Evolutionary conservation across 495 filamentous ascomycete species (phyloP).

Genomic region (Aspergillus biplanus): DNA sequence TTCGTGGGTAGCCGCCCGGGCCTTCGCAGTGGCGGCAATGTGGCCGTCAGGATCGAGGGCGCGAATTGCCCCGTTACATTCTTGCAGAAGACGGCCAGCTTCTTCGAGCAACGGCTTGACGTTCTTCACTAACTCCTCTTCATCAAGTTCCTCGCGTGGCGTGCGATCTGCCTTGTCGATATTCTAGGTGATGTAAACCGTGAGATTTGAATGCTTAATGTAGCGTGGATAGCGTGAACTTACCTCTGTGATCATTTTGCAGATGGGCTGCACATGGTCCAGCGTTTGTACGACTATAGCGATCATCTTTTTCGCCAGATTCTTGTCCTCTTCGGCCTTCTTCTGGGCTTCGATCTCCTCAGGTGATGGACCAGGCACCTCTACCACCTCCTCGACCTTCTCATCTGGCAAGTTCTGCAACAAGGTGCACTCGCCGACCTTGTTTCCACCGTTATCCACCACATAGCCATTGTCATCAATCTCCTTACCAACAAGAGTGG

Average conservation of each 20-base stretch:
- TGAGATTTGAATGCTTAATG: constrained; percentile 18
- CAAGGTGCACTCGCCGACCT: constrained; percentile 78
- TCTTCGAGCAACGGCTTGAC: constrained; percentile 89
- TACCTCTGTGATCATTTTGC: constrained; percentile 86
- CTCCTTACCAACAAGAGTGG: constrained; percentile 71
- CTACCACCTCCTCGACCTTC: constrained; percentile 29
- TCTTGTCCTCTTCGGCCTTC: constrained; percentile 66
- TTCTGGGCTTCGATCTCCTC: constrained; percentile 58
- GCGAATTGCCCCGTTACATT: constrained; percentile 88
- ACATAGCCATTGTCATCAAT: constrained; percentile 89
- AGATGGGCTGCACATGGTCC: constrained; percentile 81
- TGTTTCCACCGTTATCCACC: constrained; percentile 78
- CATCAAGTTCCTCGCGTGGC: constrained; percentile 88
- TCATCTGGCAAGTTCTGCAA: constrained; percentile 70
- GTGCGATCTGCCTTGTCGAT: constrained; percentile 81
- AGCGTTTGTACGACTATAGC: constrained; percentile 76
- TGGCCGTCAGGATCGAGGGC: constrained; percentile 88
- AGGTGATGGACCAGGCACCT: constrained; percentile 36
- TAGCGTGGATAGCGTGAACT: constrained; percentile 10
- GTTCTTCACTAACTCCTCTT: constrained; percentile 82
- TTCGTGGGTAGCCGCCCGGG: constrained; percentile 77
- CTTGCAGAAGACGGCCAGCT: constrained; percentile 76
- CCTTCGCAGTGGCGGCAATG: constrained; percentile 84
- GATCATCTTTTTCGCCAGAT: constrained; percentile 79
- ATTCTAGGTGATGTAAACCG: constrained; percentile 50